phyloP scores from a whole-genome alignment of 805 yeast genomes.

The Metschnikowia koreensis region DNA sequence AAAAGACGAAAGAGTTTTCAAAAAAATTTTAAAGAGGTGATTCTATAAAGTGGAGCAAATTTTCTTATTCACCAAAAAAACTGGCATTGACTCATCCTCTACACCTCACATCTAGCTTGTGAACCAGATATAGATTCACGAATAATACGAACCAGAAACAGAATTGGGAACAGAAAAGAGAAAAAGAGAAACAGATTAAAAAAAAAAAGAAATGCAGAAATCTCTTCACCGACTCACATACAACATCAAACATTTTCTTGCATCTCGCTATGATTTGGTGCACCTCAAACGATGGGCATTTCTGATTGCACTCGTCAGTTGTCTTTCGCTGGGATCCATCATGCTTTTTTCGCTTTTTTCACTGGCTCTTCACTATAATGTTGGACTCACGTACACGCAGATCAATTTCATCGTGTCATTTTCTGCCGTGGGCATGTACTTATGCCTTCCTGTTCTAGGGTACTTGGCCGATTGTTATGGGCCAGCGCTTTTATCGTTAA shows the following conservation, averaged over 20 bases:
- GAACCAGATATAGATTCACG: too few relatives aligned
- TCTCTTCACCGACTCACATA: slow-evolving; percentile 33
- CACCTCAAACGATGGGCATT: slow-evolving; percentile 53
- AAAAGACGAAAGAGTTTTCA: too few relatives aligned
- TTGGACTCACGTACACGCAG: slow-evolving; percentile 61
- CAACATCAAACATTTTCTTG: slow-evolving; percentile 44
- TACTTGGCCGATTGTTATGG: slow-evolving; percentile 84
- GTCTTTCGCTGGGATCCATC: slow-evolving; percentile 80
- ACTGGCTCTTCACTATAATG: slow-evolving; percentile 56
- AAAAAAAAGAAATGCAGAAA: slow-evolving; percentile 5
- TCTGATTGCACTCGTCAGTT: slow-evolving; percentile 53
- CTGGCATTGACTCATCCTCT: too few relatives aligned
- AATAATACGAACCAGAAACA: too few relatives aligned
- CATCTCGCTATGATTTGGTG: slow-evolving; percentile 39
- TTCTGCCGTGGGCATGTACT: slow-evolving; percentile 77
- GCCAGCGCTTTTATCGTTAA: slow-evolving; percentile 64
- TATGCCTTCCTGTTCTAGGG: slow-evolving; percentile 80
- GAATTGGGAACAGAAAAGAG: too few relatives aligned
- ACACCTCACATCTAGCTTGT: too few relatives aligned
- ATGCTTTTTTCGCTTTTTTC: slow-evolving; percentile 80
- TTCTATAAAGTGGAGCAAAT: too few relatives aligned
- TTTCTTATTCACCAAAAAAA: too few relatives aligned
- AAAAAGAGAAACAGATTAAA: too few relatives aligned
- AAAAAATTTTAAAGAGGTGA: too few relatives aligned
- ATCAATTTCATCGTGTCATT: slow-evolving; percentile 72